A percentile compares a stretch with the other conserved stretches of the same genome.
Evolutionary conservation across 192 early-diverging fungal species (phyloP).

Genomic region (Kappamyces sp.): DNA sequence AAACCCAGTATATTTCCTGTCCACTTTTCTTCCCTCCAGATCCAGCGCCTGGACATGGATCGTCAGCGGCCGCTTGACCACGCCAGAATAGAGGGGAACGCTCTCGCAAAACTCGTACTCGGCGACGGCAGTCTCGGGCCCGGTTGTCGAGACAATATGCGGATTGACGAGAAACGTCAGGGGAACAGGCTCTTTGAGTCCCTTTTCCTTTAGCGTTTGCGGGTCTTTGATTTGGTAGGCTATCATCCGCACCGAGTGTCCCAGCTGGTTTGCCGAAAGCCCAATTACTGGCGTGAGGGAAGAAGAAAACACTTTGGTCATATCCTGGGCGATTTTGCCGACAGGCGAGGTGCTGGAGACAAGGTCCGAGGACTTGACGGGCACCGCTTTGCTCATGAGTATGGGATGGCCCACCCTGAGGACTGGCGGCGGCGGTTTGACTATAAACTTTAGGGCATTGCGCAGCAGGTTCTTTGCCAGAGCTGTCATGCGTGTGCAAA

Average conservation of each 20-base stretch:
- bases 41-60: constrained; percentile 30
- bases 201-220: constrained; percentile 19
- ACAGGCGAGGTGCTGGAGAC: constrained; percentile 10
- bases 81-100: constrained; percentile 38
- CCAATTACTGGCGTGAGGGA: constrained; percentile 29
- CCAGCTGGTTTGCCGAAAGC: constrained; percentile 43
- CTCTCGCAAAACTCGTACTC: constrained; percentile 48
- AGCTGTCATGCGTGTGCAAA: too few species aligned
- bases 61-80: constrained; percentile 29
- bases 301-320: constrained; percentile 3
- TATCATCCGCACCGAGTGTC: constrained; percentile 39
- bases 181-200: constrained; percentile 21
- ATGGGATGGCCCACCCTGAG: constrained; percentile 28
- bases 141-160: too few species aligned
- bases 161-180: constrained; percentile 49
- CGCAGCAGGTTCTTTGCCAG: too few species aligned
- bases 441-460: too few species aligned
- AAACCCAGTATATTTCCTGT: constrained; percentile 14
- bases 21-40: constrained; percentile 30
- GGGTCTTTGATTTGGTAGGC: constrained; percentile 31
- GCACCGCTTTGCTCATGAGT: constrained; percentile 23
- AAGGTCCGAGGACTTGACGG: constrained; percentile 18
- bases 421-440: too few species aligned
- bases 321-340: not conserved
- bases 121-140: too few species aligned